Percentiles rank a stretch among this genome's conserved stretches.
Conservation (phyloP, 306 rosid genomes). For the Cicer chorassanicum region DNA sequence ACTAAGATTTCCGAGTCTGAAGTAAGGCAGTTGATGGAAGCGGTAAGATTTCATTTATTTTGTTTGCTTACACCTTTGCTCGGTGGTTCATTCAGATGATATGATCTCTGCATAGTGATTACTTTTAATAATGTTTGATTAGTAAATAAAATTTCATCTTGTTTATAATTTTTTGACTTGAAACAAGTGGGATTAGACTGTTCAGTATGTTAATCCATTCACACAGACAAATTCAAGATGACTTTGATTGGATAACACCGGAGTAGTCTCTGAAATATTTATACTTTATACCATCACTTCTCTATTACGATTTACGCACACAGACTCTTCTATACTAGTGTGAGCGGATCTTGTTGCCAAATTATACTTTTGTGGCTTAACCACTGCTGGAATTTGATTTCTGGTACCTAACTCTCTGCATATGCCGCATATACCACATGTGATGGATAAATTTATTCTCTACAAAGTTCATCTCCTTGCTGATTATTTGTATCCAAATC, state of each 20-base stretch:
- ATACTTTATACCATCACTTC: not conserved
- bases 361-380: constrained; percentile 2
- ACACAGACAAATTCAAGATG: constrained; percentile 2
- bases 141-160: constrained; percentile 1
- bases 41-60: constrained; percentile 59
- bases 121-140: not conserved
- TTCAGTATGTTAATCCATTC: not conserved
- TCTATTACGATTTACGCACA: not conserved
- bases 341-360: not conserved
- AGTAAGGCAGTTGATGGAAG: constrained; percentile 91
- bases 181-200: not conserved
- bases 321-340: not conserved
- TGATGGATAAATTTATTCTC: constrained; percentile 5
- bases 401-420: not conserved
- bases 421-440: constrained; percentile 9
- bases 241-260: not conserved
- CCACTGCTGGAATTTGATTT: constrained; percentile 4
- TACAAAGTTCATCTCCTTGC: constrained; percentile 29
- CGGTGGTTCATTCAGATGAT: constrained; percentile 13
- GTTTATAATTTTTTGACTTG: not conserved
- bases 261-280: not conserved
- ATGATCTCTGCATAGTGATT: constrained; percentile 2
- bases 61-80: not conserved
- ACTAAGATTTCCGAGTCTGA: constrained; percentile 91
- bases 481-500: constrained; percentile 14